Evolutionary conservation across 768 basidiomycete species (phyloP).

Genomic region (Plicaturopsis crispa): DNA sequence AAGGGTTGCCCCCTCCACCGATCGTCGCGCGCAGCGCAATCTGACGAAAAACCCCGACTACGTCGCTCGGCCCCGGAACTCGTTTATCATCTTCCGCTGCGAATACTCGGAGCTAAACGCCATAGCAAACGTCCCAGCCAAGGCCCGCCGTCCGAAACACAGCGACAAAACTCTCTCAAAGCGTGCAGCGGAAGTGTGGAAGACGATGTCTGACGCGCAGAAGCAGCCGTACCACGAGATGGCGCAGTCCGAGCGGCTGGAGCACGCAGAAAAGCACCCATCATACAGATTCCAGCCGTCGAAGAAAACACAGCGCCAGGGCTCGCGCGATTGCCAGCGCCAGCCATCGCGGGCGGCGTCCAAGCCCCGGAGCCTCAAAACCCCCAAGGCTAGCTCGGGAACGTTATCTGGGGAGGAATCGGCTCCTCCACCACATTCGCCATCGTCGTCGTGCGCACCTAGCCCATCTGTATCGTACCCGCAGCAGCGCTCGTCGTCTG

Average conservation of each 20-base stretch:
- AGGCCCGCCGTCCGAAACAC: constrained; percentile 7
- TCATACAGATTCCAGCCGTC: constrained; percentile 36
- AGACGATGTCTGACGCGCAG: constrained; percentile 27
- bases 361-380: no score
- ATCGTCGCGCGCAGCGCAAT: constrained; percentile 29
- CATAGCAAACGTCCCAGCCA: constrained; percentile 23
- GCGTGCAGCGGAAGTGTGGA: constrained; percentile 61
- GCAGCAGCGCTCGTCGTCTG: no score
- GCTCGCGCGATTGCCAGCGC: no score
- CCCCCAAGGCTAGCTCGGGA: no score
- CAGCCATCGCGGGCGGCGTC: no score
- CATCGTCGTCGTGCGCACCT: no score
- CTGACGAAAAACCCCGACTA: constrained; percentile 43
- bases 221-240: constrained; percentile 27
- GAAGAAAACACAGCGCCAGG: no score
- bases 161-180: constrained; percentile 60
- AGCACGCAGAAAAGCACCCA: constrained; percentile 38
- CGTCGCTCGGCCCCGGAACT: constrained; percentile 62
- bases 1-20: constrained; percentile 22
- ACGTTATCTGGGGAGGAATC: no score
- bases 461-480: no score
- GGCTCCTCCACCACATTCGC: no score
- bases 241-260: constrained; percentile 33
- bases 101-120: constrained; percentile 46
- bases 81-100: constrained; percentile 70